Percentiles rank a stretch among this genome's conserved stretches.
phyloP scores from a whole-genome alignment of 1,284 basidiomycete genomes.

The Trichosporon sp. region DNA sequence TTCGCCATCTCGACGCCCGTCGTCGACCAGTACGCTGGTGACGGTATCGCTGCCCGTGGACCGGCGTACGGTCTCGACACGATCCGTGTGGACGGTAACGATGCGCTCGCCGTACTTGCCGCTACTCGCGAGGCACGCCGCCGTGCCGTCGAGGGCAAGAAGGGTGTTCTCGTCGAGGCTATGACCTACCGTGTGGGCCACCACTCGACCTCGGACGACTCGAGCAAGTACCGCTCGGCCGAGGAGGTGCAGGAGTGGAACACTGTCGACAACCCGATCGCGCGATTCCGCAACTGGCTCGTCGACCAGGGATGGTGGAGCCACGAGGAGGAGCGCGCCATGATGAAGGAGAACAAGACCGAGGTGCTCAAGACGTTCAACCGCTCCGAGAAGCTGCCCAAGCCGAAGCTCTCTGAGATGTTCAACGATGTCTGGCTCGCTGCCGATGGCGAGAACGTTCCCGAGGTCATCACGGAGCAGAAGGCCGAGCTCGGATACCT shows the following conservation, averaged over 20 bases:
- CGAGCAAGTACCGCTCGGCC: constrained; percentile 77
- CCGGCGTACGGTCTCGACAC: constrained; percentile 92
- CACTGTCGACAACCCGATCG: constrained; percentile 69
- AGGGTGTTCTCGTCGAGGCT: constrained; percentile 82
- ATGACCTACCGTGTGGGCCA: constrained; percentile 94
- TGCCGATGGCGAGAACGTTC: constrained; percentile 61
- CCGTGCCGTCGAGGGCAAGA: constrained; percentile 68
- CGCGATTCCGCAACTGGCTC: constrained; percentile 75
- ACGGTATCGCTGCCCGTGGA: constrained; percentile 86
- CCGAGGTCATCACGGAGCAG: constrained; percentile 80
- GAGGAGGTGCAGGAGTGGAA: constrained; percentile 81
- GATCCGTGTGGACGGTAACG: constrained; percentile 88
- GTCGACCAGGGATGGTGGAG: constrained; percentile 83
- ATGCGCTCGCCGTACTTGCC: constrained; percentile 77
- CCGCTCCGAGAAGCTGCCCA: constrained; percentile 65
- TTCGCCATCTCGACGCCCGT: constrained; percentile 93
- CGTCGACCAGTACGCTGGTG: constrained; percentile 82
- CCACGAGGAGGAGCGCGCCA: constrained; percentile 63
- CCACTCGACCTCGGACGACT: constrained; percentile 91
- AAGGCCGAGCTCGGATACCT: constrained; percentile 67
- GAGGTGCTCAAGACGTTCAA: constrained; percentile 74
- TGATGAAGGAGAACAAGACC: constrained; percentile 63
- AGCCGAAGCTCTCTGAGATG: constrained; percentile 66
- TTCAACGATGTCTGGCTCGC: constrained; percentile 71
- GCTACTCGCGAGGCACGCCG: constrained; percentile 72